These are phyloP conservation scores for Hericium erinaceus DNA, from an alignment of 768 basidiomycete genomes.

Conservation along the genomic window DNA sequence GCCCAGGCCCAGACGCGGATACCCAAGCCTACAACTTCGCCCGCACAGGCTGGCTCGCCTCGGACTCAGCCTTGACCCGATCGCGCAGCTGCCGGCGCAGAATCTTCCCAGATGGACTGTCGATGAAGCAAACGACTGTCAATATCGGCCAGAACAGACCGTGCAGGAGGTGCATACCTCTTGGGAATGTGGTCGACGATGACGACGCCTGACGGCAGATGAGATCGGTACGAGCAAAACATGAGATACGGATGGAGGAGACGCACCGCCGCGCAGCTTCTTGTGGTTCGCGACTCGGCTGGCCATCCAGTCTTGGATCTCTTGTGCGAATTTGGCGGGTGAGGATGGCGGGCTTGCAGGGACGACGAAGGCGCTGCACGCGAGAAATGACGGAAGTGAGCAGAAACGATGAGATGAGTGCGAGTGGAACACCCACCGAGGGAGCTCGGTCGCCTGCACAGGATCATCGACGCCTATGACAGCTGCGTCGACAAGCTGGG, in stretches of 20 bases:
- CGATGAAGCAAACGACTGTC: slow-evolving; percentile 2
- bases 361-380: slow-evolving; percentile 53
- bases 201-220: slow-evolving; percentile 27
- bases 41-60: background rate
- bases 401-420: background rate
- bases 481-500: slow-evolving; percentile 67
- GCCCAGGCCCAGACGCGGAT: no score
- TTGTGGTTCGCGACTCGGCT: slow-evolving; percentile 70
- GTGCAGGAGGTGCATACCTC: slow-evolving; percentile 31
- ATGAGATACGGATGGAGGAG: background rate
- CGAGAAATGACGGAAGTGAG: background rate
- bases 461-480: slow-evolving; percentile 69
- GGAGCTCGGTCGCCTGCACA: slow-evolving; percentile 72
- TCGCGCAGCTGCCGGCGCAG: slow-evolving; percentile 69
- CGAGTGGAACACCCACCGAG: slow-evolving; percentile 35
- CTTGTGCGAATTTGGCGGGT: slow-evolving; percentile 29
- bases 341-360: slow-evolving; percentile 28
- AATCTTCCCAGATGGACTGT: slow-evolving; percentile 82
- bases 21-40: background rate
- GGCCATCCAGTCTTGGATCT: slow-evolving; percentile 59
- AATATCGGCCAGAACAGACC: background rate
- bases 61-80: slow-evolving; percentile 45
- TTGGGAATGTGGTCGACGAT: slow-evolving; percentile 59
- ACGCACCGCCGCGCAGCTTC: slow-evolving; percentile 54
- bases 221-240: background rate